Evolutionary conservation across 257 asterid genomes (phyloP).

Genomic region (Ocimum tenuiflorum): DNA sequence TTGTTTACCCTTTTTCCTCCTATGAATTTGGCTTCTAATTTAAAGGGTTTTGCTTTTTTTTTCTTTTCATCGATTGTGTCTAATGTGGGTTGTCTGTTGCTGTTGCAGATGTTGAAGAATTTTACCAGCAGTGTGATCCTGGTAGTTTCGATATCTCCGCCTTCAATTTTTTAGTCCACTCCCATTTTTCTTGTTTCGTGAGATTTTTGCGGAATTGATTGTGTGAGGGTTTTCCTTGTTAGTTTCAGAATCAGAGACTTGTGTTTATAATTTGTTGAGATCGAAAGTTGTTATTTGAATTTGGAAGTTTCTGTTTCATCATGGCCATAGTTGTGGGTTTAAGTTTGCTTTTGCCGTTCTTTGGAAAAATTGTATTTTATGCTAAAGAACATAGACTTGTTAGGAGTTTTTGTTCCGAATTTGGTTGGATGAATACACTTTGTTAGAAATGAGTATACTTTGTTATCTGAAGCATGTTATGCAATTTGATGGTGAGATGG

Average conservation of each 20-base stretch:
- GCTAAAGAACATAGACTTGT: not conserved
- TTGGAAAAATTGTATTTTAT: not conserved
- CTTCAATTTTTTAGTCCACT: not conserved
- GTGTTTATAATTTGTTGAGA: not conserved
- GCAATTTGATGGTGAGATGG: not conserved
- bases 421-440: not conserved
- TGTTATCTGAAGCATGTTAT: not conserved
- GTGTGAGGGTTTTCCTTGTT: not conserved
- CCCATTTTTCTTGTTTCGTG: too few species aligned
- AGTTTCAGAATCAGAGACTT: constrained; percentile 12
- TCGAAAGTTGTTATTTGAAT: not conserved
- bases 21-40: not conserved
- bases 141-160: constrained; percentile 22
- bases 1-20: not conserved
- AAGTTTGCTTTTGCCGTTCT: not conserved
- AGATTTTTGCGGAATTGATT: not conserved
- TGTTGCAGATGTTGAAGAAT: constrained; percentile 54
- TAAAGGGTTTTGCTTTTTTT: not conserved
- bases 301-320: not conserved
- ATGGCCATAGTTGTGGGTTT: not conserved
- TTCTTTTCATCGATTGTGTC: not conserved
- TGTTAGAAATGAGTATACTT: not conserved
- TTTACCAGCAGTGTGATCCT: constrained; percentile 60
- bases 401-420: not conserved
- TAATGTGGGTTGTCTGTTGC: constrained; percentile 1